Evolutionary conservation across 805 yeast species (phyloP), one percentile per base, ranked within the genome.

Genomic region (Barnettozyma botsteinii): DNA sequence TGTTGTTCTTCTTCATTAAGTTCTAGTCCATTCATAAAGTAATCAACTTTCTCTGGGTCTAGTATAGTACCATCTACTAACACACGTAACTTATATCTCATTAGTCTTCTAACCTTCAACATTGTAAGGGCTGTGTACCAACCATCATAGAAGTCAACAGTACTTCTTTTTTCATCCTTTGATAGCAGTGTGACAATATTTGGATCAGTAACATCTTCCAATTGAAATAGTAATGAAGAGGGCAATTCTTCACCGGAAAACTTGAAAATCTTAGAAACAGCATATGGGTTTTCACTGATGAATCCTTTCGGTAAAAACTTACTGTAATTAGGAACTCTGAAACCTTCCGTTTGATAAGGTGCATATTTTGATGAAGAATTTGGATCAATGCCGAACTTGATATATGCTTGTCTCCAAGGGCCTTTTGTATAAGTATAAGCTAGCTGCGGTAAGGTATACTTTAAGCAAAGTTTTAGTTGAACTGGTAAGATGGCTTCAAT

Each of bases 401-500:
- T 79, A 57, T 82, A 87, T 10, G 93, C 77, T 44, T 86, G 87
- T 51, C 98, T 72, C 95, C 96, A 93, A 0, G 98, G 98, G 0
- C 98, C 98, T 53, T 83, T 84, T 27, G 83, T 77, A 57, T 79
- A 84, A 31, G 86, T 73, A 57, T 79, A 93, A 0, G 96, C 73
- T 0, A 87, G 83, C 57, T 85, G 81, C 0, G 98, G 95, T 36
- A 93, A 59, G 0, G 96, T 94, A 47, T 74, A 79, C 50, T 83
- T 79, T 32, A 91, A 47, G 54, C 77, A 53, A 59, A 58, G 50
- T 60, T 64, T 48, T 59, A 64, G 41, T 52, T 67, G 45, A 18
- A 58, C 55, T 0, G 85, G 81, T 4, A 79, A 65, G 37, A 79
- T 65, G 7, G 70, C 66, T 41, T 65, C 68, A 18, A 89, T 57